Base-by-base conservation (phyloP, 441 rosid genomes). In the Pelargonium fulgidum region DNA sequence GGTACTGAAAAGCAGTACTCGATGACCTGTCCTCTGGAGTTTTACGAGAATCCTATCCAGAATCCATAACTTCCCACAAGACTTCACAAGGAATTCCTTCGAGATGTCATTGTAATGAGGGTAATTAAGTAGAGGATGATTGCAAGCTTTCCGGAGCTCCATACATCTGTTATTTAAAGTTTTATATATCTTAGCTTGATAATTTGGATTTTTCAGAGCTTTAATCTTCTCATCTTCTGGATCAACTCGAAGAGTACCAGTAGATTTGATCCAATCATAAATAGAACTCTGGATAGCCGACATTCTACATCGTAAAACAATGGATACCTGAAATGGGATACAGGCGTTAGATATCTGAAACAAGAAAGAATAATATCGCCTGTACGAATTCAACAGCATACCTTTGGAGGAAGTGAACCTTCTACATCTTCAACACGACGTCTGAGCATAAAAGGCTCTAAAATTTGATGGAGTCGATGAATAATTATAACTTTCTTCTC, bases 331-430 rank as follows among this genome's bases (percentile, higher is more conserved):
- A 85, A 81, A 77, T 58, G 47, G 54, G 74, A 74, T 66, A 80
- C 62, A 67, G 74, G 41, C 63, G 72, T 84, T 70, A 76, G 72
- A 41, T 73, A 74, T 63, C 75, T 79, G 71, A 68, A 22, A 68
- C 42, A 71, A 2, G 12, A 63, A 72, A 74, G 69, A 65, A 64
- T 9, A 67, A 63, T 22, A 71, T 54, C 70, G 67, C 29, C 22
- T 48, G 4, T 33, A 44, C 64, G 48, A 52, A 70, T 44, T 24
- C 11, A 64, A 69, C 56, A 70, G 56, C 77, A 52, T 82, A 95
- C 99, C 98, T 95, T 95, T n/a, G 99, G 92, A 65, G 99, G 99
- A 79, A 95, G 97, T 62, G 97, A 90, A 75, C 99, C 97, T 83
- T 95, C 99, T 76, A 95, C 99, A 77, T 95, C 99, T 84, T 95